Evolutionary conservation across 179 eudicot genomes (phyloP), one percentile per base, ranked within the genome.

Genomic region (Sideroxylon spinosum): DNA sequence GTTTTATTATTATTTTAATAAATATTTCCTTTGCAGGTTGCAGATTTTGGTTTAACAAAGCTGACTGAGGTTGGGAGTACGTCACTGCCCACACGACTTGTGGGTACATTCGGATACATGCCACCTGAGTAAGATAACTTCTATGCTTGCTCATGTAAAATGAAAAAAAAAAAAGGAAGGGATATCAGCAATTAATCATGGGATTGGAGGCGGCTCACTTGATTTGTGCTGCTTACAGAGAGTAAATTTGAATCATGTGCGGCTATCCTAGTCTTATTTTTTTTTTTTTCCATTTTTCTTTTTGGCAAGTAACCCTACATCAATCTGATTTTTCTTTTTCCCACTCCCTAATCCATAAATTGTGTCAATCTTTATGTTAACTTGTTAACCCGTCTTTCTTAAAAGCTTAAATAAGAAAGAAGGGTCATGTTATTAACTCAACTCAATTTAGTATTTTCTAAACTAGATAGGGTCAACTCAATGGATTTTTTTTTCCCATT

Each of bases 101-200:
- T 87, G 86, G 95, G 95, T 56, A 91, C 95, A 71, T 87, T 90
- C 46, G 95, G 95, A 79, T 91, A 91, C 80, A 91, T 91, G 95
- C 91, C 93, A 65, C 95, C 95, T 50, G 95, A 91, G 93, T 91
- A 86, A 80, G 87, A 77, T 61, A 10, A 26, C 49, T 76, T 80
- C 25, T 49, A 44, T 50, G 14, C 22, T 64, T 61, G 14, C 12
- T 37, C 4, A 6, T 10, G n/a, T 37, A 2, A 14, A n/a, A 32
- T 26, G 19, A 74, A 59, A 73, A 37, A 57, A 10, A 32, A 32
- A 59, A 73, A 37, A 59, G 11, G 20, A 73, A 37, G 32, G 11
- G 20, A 57, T 11, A 59, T 46, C 20, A 60, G 50, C 44, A n/a
- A 19, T 9, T 71, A 71, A 25, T 23, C 61, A 53, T 56, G 10